Evolutionary conservation across 257 asterid genomes (phyloP).

Genomic region (Nyctanthes arbortristis): DNA sequence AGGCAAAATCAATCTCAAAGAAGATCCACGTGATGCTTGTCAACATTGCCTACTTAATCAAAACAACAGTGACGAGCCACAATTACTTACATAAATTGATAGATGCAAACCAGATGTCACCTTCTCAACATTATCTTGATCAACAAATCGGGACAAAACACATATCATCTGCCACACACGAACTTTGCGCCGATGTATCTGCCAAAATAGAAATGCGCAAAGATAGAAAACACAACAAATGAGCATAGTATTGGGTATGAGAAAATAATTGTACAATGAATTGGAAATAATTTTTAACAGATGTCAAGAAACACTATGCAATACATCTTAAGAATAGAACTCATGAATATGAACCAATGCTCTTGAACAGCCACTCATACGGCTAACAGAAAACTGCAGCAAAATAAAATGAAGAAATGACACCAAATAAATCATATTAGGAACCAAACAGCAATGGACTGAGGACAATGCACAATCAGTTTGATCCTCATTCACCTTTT

Average conservation of each 20-base stretch:
- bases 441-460: conserved; percentile 8
- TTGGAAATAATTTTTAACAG: background rate
- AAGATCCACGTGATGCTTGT: conserved; percentile 5
- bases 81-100: conserved; percentile 61
- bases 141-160: conserved; percentile 70
- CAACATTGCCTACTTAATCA: conserved; percentile 14
- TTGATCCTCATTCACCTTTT: conserved; percentile 9
- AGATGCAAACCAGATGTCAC: conserved; percentile 69
- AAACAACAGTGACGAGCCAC: conserved; percentile 16
- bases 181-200: conserved; percentile 96
- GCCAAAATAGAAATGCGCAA: too few species aligned
- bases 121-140: conserved; percentile 66
- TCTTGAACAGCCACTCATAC: background rate
- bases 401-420: background rate
- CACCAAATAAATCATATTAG: conserved; percentile 6
- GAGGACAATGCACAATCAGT: background rate
- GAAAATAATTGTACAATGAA: background rate
- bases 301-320: background rate
- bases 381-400: background rate
- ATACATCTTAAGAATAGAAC: background rate
- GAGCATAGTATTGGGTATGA: background rate
- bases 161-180: conserved; percentile 99
- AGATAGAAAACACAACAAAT: too few species aligned
- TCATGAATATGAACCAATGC: background rate
- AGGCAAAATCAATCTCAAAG: conserved; percentile 6